Evolutionary conservation across 768 basidiomycete species (phyloP).

Genomic region (Botryobasidium botryosum): DNA sequence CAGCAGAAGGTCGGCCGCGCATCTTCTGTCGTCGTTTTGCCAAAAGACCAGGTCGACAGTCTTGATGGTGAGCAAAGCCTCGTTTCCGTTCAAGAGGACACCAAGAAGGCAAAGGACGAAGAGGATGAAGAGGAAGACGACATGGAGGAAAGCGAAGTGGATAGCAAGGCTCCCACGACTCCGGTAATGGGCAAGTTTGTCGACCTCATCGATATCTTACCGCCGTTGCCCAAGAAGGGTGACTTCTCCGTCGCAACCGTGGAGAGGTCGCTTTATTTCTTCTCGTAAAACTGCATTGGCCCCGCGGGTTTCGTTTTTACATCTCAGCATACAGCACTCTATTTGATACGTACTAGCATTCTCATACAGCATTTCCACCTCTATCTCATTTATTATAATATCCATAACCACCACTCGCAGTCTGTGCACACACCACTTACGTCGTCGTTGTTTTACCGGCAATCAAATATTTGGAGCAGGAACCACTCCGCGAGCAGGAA

Average conservation of each 20-base stretch:
- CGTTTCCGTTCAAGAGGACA: too few relatives aligned
- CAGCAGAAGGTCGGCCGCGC: constrained; percentile 5
- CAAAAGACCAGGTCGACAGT: constrained; percentile 27
- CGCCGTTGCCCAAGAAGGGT: constrained; percentile 71
- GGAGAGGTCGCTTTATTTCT: constrained; percentile 78
- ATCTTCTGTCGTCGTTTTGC: constrained; percentile 20
- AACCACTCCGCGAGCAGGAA: background rate
- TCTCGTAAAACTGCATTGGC: constrained; percentile 48
- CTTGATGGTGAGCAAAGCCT: constrained; percentile 22
- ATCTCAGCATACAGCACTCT: background rate
- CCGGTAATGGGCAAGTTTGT: constrained; percentile 32
- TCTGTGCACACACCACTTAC: background rate
- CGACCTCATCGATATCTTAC: constrained; percentile 53
- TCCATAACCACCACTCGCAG: background rate
- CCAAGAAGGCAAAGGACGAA: too few relatives aligned
- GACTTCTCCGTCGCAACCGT: constrained; percentile 70
- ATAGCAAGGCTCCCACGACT: constrained; percentile 11
- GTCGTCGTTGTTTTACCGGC: background rate
- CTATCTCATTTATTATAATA: background rate
- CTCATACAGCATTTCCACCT: background rate
- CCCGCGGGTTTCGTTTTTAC: background rate
- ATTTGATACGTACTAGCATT: background rate
- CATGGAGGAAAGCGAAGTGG: constrained; percentile 13
- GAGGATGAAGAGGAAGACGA: constrained; percentile 23
- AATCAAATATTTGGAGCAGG: background rate